Evolutionary conservation across 2,329 filamentous ascomycete species (phyloP).

Genomic region (Ceratocystis smalleyi): DNA sequence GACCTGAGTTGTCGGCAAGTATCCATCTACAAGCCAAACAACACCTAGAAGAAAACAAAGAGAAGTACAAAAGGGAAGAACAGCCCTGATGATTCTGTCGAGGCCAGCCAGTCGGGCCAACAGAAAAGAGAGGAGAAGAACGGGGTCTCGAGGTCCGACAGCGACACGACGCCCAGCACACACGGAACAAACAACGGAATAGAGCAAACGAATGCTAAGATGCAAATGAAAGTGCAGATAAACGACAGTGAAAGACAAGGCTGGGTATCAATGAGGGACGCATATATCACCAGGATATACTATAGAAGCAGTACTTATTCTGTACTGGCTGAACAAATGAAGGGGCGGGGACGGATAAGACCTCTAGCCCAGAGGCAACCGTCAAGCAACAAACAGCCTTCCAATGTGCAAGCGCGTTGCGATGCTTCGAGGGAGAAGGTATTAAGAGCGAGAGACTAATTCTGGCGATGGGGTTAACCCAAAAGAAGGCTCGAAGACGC

Average conservation of each 20-base stretch:
- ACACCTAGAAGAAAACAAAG: not conserved
- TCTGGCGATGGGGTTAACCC: no score
- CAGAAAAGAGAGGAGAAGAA: not conserved
- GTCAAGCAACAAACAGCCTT: no score
- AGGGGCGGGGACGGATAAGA: not conserved
- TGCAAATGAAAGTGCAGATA: not conserved
- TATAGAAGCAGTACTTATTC: not conserved
- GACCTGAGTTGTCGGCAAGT: not conserved
- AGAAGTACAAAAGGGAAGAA: not conserved
- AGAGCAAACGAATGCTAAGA: not conserved
- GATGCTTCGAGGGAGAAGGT: conserved; percentile 1
- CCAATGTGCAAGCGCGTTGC: not conserved
- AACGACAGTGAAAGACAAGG: not conserved
- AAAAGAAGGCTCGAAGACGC: not conserved
- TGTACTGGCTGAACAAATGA: not conserved
- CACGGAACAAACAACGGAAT: not conserved
- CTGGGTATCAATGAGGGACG: not conserved
- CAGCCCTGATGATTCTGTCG: not conserved
- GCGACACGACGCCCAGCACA: not conserved
- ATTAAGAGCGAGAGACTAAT: not conserved
- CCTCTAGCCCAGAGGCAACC: not conserved
- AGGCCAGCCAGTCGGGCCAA: not conserved
- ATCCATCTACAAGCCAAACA: not conserved
- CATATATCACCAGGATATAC: conserved; percentile 2
- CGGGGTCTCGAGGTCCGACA: not conserved